phyloP scores from a whole-genome alignment of 2,329 filamentous ascomycete genomes.

The Aureobasidium melanogenum region DNA sequence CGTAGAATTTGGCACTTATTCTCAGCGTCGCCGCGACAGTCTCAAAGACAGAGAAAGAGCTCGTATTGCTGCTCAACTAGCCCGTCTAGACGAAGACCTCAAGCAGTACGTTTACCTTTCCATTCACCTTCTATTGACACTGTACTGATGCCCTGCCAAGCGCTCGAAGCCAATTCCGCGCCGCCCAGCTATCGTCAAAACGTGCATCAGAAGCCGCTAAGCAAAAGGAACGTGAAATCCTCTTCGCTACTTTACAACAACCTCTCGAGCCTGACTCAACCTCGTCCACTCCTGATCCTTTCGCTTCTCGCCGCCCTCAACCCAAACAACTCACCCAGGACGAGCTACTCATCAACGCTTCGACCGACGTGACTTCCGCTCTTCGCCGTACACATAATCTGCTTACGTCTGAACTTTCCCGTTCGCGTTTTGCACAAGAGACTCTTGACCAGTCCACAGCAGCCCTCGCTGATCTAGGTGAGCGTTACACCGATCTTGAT shows the following conservation, averaged over 20 bases:
- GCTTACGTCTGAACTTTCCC: constrained; percentile 74
- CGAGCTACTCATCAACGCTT: constrained; percentile 65
- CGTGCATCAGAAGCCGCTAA: constrained; percentile 64
- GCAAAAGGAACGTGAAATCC: constrained; percentile 64
- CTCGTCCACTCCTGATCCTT: constrained; percentile 26
- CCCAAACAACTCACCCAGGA: constrained; percentile 54
- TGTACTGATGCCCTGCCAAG: constrained; percentile 25
- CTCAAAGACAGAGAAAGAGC: constrained; percentile 54
- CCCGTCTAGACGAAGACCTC: constrained; percentile 61
- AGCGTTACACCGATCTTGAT: constrained; percentile 73
- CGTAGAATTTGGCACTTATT: constrained; percentile 34
- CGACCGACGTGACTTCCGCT: constrained; percentile 73
- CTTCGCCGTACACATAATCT: constrained; percentile 78
- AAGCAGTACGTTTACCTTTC: constrained; percentile 47
- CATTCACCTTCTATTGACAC: neutral
- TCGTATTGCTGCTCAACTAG: constrained; percentile 57
- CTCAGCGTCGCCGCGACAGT: constrained; percentile 37
- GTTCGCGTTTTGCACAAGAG: constrained; percentile 83
- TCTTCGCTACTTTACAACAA: constrained; percentile 57
- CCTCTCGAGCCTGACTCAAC: constrained; percentile 22
- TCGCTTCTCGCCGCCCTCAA: constrained; percentile 26
- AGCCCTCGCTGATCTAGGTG: constrained; percentile 69
- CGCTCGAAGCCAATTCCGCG: constrained; percentile 62
- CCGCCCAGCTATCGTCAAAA: constrained; percentile 72
- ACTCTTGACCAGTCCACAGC: constrained; percentile 77